These are phyloP conservation scores for Alternaria ventricosa DNA, from an alignment of 2,329 filamentous ascomycete genomes.

Conservation along the genomic window DNA sequence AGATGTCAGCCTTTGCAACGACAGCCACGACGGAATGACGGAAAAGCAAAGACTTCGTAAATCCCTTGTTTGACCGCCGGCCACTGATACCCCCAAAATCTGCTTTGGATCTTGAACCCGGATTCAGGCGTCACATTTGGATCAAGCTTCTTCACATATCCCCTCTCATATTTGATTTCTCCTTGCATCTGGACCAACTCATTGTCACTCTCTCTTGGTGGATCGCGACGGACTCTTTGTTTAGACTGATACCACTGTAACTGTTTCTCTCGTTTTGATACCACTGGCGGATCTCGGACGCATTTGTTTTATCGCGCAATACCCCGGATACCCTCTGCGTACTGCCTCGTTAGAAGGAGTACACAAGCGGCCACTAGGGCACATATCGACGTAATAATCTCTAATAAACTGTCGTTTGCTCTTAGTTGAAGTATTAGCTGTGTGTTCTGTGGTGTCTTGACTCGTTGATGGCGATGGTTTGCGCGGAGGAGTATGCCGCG, in stretches of 20 bases:
- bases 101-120: slow-evolving; percentile 29
- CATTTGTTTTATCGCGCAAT: slow-evolving; percentile 47
- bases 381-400: slow-evolving; percentile 48
- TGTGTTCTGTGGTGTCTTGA: not conserved
- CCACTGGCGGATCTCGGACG: slow-evolving; percentile 31
- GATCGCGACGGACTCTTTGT: slow-evolving; percentile 44
- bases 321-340: slow-evolving; percentile 52
- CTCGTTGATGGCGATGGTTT: not conserved
- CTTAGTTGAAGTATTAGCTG: not conserved
- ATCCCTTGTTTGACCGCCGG: slow-evolving; percentile 50
- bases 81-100: slow-evolving; percentile 43
- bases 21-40: slow-evolving; percentile 53
- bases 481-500: not conserved
- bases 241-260: slow-evolving; percentile 54
- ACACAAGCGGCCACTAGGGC: slow-evolving; percentile 51
- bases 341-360: slow-evolving; percentile 49
- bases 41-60: slow-evolving; percentile 50
- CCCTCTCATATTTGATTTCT: slow-evolving; percentile 39
- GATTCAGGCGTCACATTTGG: slow-evolving; percentile 38
- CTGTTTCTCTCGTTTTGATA: slow-evolving; percentile 50
- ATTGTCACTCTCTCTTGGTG: slow-evolving; percentile 34
- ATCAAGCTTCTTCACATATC: slow-evolving; percentile 38
- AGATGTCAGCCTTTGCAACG: slow-evolving; percentile 46
- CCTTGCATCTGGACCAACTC: slow-evolving; percentile 38
- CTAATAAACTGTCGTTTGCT: slow-evolving; percentile 42